Percentiles rank a stretch among this genome's conserved stretches.
phyloP scores from a whole-genome alignment of 2,329 filamentous ascomycete species.

The Leptoxyphium fumago region DNA sequence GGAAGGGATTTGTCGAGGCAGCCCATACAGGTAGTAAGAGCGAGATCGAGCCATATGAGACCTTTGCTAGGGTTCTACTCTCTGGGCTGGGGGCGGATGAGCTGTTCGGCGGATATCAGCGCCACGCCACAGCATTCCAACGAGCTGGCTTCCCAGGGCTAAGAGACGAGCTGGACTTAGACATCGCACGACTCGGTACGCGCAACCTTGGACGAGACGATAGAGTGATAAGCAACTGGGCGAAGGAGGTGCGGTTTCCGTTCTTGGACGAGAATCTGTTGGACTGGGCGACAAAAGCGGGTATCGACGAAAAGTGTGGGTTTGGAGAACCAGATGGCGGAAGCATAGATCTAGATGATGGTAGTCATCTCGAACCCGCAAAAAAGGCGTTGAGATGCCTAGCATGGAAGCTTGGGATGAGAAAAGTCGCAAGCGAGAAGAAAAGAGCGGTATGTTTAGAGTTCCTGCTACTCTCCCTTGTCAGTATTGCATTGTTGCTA shows the following conservation, averaged over 20 bases:
- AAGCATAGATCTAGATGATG: constrained; percentile 11
- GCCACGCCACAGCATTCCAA: constrained; percentile 64
- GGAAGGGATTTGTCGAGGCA: constrained; percentile 24
- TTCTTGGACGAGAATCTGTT: constrained; percentile 80
- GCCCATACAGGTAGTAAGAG: constrained; percentile 7
- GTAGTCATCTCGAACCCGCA: constrained; percentile 48
- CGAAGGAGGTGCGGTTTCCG: constrained; percentile 76
- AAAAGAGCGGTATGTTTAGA: constrained; percentile 60
- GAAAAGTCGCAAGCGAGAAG: constrained; percentile 63
- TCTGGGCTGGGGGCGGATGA: constrained; percentile 94
- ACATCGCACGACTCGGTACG: constrained; percentile 73
- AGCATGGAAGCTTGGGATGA: constrained; percentile 60
- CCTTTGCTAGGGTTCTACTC: constrained; percentile 66
- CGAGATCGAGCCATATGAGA: constrained; percentile 37
- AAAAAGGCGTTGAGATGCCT: constrained; percentile 71
- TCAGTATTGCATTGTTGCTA: background rate
- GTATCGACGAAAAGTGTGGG: constrained; percentile 77
- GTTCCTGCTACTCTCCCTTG: background rate
- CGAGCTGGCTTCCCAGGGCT: constrained; percentile 56
- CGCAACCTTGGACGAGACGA: constrained; percentile 94
- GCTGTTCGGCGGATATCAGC: constrained; percentile 82
- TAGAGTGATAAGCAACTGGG: constrained; percentile 77
- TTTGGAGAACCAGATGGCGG: constrained; percentile 36
- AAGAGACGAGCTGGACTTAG: constrained; percentile 67
- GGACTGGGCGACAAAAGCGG: constrained; percentile 58